These are phyloP conservation scores for Nymphaea colorata DNA, from an alignment of 164 flowering plant genomes.

Conservation along the genomic window DNA sequence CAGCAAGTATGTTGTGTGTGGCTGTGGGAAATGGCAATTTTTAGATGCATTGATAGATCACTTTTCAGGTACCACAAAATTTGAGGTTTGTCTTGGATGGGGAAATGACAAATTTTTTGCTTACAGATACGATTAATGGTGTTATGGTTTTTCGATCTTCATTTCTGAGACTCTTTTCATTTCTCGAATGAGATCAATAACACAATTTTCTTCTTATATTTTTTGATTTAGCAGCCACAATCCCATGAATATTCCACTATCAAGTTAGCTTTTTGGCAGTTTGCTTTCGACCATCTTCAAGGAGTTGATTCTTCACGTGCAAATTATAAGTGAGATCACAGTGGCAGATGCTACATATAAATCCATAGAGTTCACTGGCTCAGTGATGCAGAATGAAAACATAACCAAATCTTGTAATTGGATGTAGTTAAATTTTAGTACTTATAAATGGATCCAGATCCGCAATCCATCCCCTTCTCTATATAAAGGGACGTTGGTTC, in stretches of 20 bases:
- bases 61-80: constrained; percentile 92
- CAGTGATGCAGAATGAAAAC: constrained; percentile 17
- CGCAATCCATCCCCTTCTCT: no score
- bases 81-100: constrained; percentile 93
- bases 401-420: no score
- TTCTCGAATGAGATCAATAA: no score
- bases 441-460: no score
- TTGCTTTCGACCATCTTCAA: not conserved
- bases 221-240: constrained; percentile 16
- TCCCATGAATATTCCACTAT: no score
- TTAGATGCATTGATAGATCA: constrained; percentile 11
- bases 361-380: constrained; percentile 93
- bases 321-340: constrained; percentile 97
- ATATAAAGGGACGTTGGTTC: no score
- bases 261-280: no score
- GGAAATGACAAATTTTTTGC: constrained; percentile 88
- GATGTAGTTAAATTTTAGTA: no score
- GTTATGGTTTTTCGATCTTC: no score
- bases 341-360: constrained; percentile 96
- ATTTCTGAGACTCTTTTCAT: not conserved
- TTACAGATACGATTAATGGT: constrained; percentile 52
- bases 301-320: constrained; percentile 9
- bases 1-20: not conserved
- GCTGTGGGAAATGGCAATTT: constrained; percentile 6
- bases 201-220: constrained; percentile 15